Evolutionary conservation across 148 eudicot species (phyloP), one percentile per base, ranked within the genome.

Genomic region (Cornus florida): DNA sequence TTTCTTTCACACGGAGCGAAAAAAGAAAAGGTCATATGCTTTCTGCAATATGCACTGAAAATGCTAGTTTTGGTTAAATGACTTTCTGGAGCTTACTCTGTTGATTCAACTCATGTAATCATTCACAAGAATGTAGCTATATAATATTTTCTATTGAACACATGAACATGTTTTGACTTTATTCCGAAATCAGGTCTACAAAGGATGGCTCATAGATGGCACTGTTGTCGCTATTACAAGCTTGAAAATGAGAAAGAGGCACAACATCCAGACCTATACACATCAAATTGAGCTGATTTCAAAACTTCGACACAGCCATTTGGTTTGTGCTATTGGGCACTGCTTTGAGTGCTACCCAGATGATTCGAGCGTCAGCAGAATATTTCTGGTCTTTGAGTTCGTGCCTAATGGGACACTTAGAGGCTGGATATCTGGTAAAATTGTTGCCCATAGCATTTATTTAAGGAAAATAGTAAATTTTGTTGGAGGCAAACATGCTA

Each of bases 321-420:
- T 94, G 77, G 93, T 89, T 71, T 90, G 96, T 82, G 83, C 93
- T 65, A 80, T 94, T 24, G 96, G 98, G 71, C 96, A 94, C 75
- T 90, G 93, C 84, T 90, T 94, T 72, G 90, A 94, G 87, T 90
- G 86, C 81, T 56, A 86, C 77, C 83, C 83, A 70, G 97, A 94
- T 28, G 96, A 89, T 80, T 84, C 93, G 38, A 87, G 73, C 48
- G 88, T 92, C 20, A 85, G 76, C 83, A 80, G 71, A 76, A 84
- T 92, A 72, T 86, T 76, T 82, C 86, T 94, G 41, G 75, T 94
- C 67, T 91, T 91, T 11, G 98, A 94, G 83, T 88, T 84, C 33
- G 81, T 89, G 64, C 85, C 91, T n/a, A 91, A 88, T 67, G 97
- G 93, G 67, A 90, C 90, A 10, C 83, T 94, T 5, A 81, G 97